Base-by-base conservation (phyloP, 257 asterid species). In the Rubia yunnanensis region DNA sequence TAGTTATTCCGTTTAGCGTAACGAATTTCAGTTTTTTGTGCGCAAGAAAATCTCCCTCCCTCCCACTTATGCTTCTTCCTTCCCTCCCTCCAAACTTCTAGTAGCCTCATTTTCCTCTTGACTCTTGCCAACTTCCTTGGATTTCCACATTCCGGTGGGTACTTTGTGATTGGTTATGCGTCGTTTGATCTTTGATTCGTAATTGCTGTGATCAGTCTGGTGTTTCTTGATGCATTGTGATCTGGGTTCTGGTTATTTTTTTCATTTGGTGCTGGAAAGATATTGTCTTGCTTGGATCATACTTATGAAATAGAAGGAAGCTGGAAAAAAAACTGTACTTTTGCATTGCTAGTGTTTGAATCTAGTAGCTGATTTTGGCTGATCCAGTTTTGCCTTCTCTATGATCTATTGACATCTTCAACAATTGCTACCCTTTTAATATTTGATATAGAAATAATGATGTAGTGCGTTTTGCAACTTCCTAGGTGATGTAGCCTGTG, bases 31-130 rank as follows among this genome's bases (percentile, higher is more conserved):
- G 48, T 50, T 72, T 72, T 46, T 46, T 72, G 35, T 59, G 67
- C 68, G 57, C 72, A 59, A 35, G 30, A 71, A 57, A 8, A 22
- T 71, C 72, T 67, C 72, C 55, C 58, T 53, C 64, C 28, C 46
- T 13, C 64, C 28, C 32, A 7, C 20, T 23, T 30, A 48, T 30
- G 34, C 36, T 59, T 26, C 24, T 26, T 11, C 27, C 7, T 1
- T 15, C 4, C 9, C 5, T 27, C 52, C 20, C n/a, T 44, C 22
- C 52, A 44, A 14, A 15, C 22, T 44, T 44, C 52, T 2, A 32
- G 36, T 8, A 32, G 36, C 7, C 4, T 32, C 36, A 32, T 32
- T 44, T 3, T 5, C 52, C n/a, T 15, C 52, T 44, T 44, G 52
- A 44, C 52, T 4, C 20, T 44, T 17, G 14, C 52, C 22, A 44